phyloP scores from a whole-genome alignment of 2,329 filamentous ascomycete genomes.

The Colletotrichum simmondsii region DNA sequence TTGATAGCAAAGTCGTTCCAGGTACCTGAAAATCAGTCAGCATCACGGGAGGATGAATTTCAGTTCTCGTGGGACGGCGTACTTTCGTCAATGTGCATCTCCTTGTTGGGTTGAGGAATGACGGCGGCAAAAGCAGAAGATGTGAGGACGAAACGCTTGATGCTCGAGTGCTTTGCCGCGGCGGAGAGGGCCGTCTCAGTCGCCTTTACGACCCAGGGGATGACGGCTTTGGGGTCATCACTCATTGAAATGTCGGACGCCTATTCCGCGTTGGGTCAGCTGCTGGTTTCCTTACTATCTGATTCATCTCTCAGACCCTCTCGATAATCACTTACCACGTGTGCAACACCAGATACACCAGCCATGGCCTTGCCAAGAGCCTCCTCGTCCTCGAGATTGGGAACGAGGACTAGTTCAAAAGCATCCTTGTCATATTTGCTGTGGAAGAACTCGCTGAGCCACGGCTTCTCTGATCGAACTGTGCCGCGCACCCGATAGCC shows the following conservation, averaged over 20 bases:
- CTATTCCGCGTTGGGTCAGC: constrained; percentile 36
- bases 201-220: constrained; percentile 45
- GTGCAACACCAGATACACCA: constrained; percentile 34
- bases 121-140: constrained; percentile 44
- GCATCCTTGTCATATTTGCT: constrained; percentile 45
- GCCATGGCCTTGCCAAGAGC: constrained; percentile 42
- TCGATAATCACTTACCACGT: constrained; percentile 29
- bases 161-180: constrained; percentile 44
- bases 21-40: constrained; percentile 34
- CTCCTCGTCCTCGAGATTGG: constrained; percentile 43
- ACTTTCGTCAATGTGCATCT: constrained; percentile 33
- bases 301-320: too few relatives aligned
- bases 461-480: constrained; percentile 47
- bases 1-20: constrained; percentile 49
- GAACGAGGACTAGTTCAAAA: constrained; percentile 47
- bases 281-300: not conserved
- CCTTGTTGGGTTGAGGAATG: constrained; percentile 34
- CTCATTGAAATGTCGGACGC: constrained; percentile 48
- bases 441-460: constrained; percentile 43
- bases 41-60: not conserved
- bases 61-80: constrained; percentile 4
- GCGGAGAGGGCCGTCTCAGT: constrained; percentile 44
- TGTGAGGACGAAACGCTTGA: constrained; percentile 54
- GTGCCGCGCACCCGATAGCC: constrained; percentile 59
- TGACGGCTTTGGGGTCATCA: constrained; percentile 50